Base-by-base conservation (phyloP, 768 basidiomycete species). In the Pleurotus giganteus region DNA sequence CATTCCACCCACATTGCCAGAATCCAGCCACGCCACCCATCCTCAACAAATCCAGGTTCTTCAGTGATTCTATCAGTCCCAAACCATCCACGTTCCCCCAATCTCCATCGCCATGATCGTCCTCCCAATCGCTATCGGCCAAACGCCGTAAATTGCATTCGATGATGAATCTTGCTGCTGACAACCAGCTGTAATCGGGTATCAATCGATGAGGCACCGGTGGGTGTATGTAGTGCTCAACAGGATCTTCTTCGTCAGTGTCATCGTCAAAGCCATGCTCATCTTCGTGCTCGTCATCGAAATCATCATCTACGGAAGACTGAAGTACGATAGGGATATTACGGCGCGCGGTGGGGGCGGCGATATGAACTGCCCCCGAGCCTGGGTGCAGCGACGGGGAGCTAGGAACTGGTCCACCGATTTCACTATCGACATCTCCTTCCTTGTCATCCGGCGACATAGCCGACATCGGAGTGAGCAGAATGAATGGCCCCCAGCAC, bases 101-200 rank as follows among this genome's bases (percentile, higher is more conserved):
- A 11, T 55, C 54, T 6, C 49, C 52, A 8, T 54, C 56, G 6
- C 58, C 58, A 24, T 61, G 60, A 7, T 47, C 57, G n/a, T 56
- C 55, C 4, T 58, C 55, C 27, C 39, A 44, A 23, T 57, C 53
- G 9, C 26, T 4, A 28, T 52, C 24, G 4, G 53, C 59, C 26
- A 74, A 69, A 3, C 80, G 79, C 9, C 66, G 70, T 55, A 84
- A 52, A 55, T 83, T 84, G 28, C 73, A 70, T 59, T 84, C 82
- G 13, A 84, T 70, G 8, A 82, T 67, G 21, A 76, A 66, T 11
- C 83, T 74, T 7, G 71, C 80, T 12, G 79, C 76, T 2, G 79
- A 71, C 11, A 84, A 74, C 65, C 72, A 84, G 2, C 69, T 66
- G 64, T 82, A 84, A 59, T 84, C 82, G 0, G 78, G 78, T 13